A percentile compares a stretch with the other conserved stretches of the same genome.
Evolutionary conservation across 2,329 filamentous ascomycete genomes (phyloP).

Genomic region (Pseudonectria foliicola): DNA sequence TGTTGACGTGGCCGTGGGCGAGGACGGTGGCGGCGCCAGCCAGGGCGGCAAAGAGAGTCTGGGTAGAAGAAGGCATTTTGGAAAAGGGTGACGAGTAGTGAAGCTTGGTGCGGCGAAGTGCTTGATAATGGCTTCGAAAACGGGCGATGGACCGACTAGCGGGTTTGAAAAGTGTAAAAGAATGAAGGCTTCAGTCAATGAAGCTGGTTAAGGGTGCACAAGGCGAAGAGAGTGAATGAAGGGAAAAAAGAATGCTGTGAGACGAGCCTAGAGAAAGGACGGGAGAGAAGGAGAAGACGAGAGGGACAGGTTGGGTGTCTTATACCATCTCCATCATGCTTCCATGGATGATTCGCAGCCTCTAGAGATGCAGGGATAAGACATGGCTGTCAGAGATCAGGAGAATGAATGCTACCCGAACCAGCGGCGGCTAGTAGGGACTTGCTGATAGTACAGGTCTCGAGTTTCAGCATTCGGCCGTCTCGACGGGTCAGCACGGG

Average conservation of each 20-base stretch:
- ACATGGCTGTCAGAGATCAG: too few species aligned
- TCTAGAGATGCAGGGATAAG: too few species aligned
- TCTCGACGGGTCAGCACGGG: too few species aligned
- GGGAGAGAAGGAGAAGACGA: slow-evolving; percentile 1
- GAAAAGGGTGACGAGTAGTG: slow-evolving; percentile 1
- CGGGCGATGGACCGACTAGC: slow-evolving; percentile 20
- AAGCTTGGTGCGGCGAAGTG: slow-evolving; percentile 1
- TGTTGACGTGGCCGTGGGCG: slow-evolving; percentile 23
- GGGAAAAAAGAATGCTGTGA: slow-evolving; percentile 18
- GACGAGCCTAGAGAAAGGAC: slow-evolving; percentile 19
- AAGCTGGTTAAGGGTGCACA: slow-evolving; percentile 13
- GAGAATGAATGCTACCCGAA: too few species aligned
- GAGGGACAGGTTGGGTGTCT: slow-evolving; percentile 2
- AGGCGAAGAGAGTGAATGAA: slow-evolving; percentile 11
- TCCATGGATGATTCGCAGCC: too few species aligned
- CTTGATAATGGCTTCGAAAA: slow-evolving; percentile 5
- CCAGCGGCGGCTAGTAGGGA: too few species aligned
- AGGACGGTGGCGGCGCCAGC: slow-evolving; percentile 19
- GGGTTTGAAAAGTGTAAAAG: slow-evolving; percentile 18
- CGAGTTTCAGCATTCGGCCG: too few species aligned
- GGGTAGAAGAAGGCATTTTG: slow-evolving; percentile 23
- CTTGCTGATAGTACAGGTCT: too few species aligned
- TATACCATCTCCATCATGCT: slow-evolving; percentile 7
- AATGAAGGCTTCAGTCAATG: slow-evolving; percentile 26
- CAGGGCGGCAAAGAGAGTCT: slow-evolving; percentile 20